Conservation (phyloP, 768 basidiomycete species). For the Suillus decipiens region DNA sequence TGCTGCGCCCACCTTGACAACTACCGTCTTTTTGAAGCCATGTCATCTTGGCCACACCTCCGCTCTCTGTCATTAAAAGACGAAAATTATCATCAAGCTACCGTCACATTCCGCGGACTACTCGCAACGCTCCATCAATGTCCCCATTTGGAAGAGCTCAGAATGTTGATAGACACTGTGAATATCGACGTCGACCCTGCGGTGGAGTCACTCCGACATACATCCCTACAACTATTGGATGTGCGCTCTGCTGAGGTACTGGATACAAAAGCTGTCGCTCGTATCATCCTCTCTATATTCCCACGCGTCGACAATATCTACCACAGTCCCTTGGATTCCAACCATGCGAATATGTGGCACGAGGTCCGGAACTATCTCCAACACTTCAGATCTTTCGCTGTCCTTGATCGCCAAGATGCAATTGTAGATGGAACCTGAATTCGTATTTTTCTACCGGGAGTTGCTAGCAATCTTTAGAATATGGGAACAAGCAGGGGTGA, state of each 20-base stretch:
- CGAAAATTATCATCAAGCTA: not conserved
- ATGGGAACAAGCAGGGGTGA: not conserved
- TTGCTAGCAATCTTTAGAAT: not conserved
- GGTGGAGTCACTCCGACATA: not conserved
- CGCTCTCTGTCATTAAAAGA: not conserved
- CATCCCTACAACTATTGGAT: not conserved
- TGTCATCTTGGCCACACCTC: not conserved
- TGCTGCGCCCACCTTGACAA: not conserved
- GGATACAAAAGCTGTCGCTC: not conserved
- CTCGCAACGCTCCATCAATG: not conserved
- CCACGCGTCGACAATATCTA: not conserved
- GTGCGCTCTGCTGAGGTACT: not conserved
- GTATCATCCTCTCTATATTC: not conserved
- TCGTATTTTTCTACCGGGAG: not conserved
- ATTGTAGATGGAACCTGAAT: not conserved
- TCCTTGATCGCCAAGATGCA: not conserved
- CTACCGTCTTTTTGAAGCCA: not conserved
- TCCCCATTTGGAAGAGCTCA: not conserved
- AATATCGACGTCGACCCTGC: not conserved
- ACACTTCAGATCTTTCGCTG: not conserved
- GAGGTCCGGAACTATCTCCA: not conserved
- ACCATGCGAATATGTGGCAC: not conserved
- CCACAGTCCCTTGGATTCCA: not conserved
- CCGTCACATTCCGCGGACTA: not conserved
- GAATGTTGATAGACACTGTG: not conserved